Conservation (phyloP, 2,329 filamentous ascomycete species). For the Emmonsiellopsis sp. region DNA sequence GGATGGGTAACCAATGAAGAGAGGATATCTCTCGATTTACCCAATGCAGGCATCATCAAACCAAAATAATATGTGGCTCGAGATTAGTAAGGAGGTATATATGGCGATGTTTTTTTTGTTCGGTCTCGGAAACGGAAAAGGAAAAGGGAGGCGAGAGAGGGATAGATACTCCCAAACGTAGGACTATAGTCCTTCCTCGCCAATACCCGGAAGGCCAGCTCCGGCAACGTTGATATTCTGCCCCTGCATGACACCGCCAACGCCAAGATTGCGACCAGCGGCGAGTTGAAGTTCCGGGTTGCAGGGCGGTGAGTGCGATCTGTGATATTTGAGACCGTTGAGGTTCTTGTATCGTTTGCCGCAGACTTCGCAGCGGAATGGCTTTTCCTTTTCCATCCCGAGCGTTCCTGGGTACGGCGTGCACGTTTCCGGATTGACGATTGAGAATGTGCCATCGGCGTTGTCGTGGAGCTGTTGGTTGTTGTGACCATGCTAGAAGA, state of each 20-base stretch:
- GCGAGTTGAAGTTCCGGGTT: conserved; percentile 67
- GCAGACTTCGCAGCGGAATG: conserved; percentile 92
- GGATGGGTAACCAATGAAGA: too few relatives aligned
- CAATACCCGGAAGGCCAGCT: conserved; percentile 38
- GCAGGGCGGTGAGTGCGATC: conserved; percentile 77
- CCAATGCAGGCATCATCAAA: neutral
- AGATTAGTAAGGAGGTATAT: too few relatives aligned
- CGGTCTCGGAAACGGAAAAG: neutral
- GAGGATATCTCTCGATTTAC: neutral
- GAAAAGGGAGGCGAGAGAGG: neutral
- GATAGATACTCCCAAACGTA: neutral
- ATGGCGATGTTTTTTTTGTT: neutral
- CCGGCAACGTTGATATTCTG: conserved; percentile 39
- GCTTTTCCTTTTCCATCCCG: conserved; percentile 99
- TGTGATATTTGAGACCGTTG: conserved; percentile 94
- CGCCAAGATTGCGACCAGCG: conserved; percentile 32
- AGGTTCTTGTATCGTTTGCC: conserved; percentile 99
- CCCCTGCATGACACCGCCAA: conserved; percentile 36
- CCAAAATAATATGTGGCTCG: neutral
- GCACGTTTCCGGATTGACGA: conserved; percentile 92
- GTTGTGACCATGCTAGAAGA: conserved; percentile 69
- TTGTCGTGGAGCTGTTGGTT: conserved; percentile 97
- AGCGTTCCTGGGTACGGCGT: conserved; percentile 89
- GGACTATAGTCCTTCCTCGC: conserved; percentile 29
- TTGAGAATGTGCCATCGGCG: conserved; percentile 92